phyloP scores from a whole-genome alignment of 805 yeast species.

The Priceomyces haplophilus region DNA sequence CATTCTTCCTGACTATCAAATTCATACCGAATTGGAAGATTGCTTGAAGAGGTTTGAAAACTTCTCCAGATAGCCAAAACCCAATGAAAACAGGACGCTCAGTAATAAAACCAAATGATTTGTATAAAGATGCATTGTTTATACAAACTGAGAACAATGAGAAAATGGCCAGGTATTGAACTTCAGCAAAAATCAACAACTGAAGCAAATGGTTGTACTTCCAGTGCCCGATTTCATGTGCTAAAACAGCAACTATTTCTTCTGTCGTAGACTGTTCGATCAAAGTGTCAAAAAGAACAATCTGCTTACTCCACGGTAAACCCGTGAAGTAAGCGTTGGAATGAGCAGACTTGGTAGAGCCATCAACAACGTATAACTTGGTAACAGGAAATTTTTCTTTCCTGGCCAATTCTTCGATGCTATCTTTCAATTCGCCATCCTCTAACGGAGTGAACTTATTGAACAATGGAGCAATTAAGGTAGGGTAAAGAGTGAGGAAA shows the following conservation, averaged over 20 bases:
- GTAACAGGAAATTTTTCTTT: constrained; percentile 81
- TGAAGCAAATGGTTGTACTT: constrained; percentile 82
- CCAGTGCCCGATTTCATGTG: constrained; percentile 99
- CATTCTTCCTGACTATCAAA: constrained; percentile 76
- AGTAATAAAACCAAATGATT: constrained; percentile 68
- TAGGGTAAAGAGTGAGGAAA: constrained; percentile 74
- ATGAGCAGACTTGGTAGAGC: constrained; percentile 94
- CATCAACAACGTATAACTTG: constrained; percentile 85
- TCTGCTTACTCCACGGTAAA: constrained; percentile 94
- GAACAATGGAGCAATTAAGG: constrained; percentile 87
- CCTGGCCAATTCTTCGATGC: constrained; percentile 76
- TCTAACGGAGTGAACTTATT: constrained; percentile 88
- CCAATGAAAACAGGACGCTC: constrained; percentile 78
- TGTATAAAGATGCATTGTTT: constrained; percentile 72
- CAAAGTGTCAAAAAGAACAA: constrained; percentile 89
- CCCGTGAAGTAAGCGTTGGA: constrained; percentile 97
- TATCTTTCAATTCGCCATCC: constrained; percentile 80
- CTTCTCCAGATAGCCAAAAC: constrained; percentile 72
- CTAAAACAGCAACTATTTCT: constrained; percentile 90
- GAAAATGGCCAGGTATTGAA: constrained; percentile 62
- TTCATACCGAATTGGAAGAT: constrained; percentile 64
- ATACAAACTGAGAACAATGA: constrained; percentile 76
- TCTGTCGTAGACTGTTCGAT: constrained; percentile 71
- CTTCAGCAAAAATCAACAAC: constrained; percentile 62
- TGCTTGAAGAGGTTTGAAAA: constrained; percentile 75